Base-by-base conservation (phyloP, 1,139 yeast genomes). In the Nakaseomyces sp. region DNA sequence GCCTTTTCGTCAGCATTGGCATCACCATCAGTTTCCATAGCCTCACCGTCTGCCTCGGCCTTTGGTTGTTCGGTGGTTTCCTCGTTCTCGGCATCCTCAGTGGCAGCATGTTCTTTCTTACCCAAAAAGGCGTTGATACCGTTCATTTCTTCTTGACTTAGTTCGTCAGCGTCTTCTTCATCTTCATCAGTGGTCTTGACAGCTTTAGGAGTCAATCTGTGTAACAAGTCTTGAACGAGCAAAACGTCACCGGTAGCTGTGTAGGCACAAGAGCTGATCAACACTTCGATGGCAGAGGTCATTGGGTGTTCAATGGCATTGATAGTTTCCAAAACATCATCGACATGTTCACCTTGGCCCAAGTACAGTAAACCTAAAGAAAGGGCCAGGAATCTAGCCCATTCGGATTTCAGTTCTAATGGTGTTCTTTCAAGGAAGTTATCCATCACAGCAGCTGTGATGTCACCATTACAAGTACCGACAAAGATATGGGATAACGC, bases 191-290 rank as follows among this genome's bases (percentile, higher is more conserved):
- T 69, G 2, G 67, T 67, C 36, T 67, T 67, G 39, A 68, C 67
- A 31, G 71, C 73, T 47, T 72, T 74, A 38, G 82, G 78, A 3
- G 95, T 82, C 58, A 95, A 79, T 74, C 88, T 86, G 58, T 87
- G 95, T 56, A 91, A 75, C 58, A 93, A 73, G 30, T 87, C 79
- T 69, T 93, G 99, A 50, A 93, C 85, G 68, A 89, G 94, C 53
- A 93, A 75, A 35, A 93, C 99, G 62, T 93, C 93, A 56, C 98
- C 99, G 37, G 97, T 87, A 51, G 98, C 99, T 15, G 96, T 95
- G 67, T 84, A 89, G 6, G 97, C 95, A 69, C 96, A 86, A 44
- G 89, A 84, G 51, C 85, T 88, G 26, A 93, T 91, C 61, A 93
- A 73, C 5, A 89, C 94, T 65, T 86, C 93, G 59, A 89, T 78